Conservation (phyloP, 2,329 filamentous ascomycete genomes). For the Stemphylium beticola region DNA sequence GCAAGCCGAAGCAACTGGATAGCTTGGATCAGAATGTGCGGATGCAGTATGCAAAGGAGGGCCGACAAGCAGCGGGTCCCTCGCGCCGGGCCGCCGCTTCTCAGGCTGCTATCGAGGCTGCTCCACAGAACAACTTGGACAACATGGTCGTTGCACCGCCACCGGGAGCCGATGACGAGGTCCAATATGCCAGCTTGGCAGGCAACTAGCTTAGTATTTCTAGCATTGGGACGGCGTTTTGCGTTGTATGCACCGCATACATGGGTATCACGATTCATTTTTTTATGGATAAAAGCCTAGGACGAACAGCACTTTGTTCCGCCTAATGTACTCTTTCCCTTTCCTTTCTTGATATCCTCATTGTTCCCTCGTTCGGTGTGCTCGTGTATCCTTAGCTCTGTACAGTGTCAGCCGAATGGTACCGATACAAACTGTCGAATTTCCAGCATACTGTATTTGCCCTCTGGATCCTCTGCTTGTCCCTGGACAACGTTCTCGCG, state of each 20-base stretch:
- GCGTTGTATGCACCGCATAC: conserved; percentile 13
- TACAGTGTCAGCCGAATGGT: conserved; percentile 19
- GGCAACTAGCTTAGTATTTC: conserved; percentile 64
- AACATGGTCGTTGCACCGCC: conserved; percentile 70
- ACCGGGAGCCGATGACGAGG: conserved; percentile 77
- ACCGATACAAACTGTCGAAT: not conserved
- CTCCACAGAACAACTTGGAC: conserved; percentile 52
- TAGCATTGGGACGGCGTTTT: conserved; percentile 38
- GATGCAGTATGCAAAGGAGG: conserved; percentile 79
- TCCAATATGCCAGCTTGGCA: conserved; percentile 83
- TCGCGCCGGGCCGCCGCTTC: conserved; percentile 36
- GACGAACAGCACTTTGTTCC: conserved; percentile 49
- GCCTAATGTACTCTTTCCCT: conserved; percentile 50
- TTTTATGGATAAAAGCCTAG: conserved; percentile 36
- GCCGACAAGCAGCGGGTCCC: conserved; percentile 54
- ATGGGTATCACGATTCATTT: conserved; percentile 43
- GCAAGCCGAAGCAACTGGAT: conserved; percentile 87
- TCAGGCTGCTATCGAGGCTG: conserved; percentile 51
- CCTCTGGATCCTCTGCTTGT: conserved; percentile 56
- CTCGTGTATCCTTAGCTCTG: conserved; percentile 87
- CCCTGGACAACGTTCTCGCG: conserved; percentile 90
- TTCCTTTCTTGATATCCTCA: conserved; percentile 76
- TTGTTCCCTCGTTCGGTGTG: conserved; percentile 93
- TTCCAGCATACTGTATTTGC: conserved; percentile 66
- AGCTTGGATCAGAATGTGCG: conserved; percentile 89